These are phyloP conservation scores for Curvularia eragrostidis DNA, from an alignment of 2,329 filamentous ascomycete genomes.

Conservation along the genomic window DNA sequence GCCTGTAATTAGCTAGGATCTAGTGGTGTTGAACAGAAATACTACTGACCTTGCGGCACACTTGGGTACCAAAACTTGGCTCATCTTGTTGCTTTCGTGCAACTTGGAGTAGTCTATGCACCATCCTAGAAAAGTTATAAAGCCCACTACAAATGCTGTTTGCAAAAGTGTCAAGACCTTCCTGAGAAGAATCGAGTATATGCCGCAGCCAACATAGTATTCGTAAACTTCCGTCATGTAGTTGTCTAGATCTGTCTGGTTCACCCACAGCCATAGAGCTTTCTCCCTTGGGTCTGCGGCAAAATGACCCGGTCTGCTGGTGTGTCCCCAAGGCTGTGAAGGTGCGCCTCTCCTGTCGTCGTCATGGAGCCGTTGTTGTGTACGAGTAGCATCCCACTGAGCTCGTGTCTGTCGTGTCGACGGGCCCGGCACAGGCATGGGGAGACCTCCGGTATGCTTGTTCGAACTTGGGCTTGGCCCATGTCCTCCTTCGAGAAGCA, in stretches of 20 bases:
- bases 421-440: slow-evolving; percentile 53
- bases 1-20: slow-evolving; percentile 5
- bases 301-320: slow-evolving; percentile 35
- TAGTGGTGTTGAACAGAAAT: background rate
- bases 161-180: slow-evolving; percentile 78
- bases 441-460: slow-evolving; percentile 39
- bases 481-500: slow-evolving; percentile 63
- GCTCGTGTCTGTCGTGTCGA: slow-evolving; percentile 53
- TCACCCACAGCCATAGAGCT: slow-evolving; percentile 92
- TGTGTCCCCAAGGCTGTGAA: slow-evolving; percentile 31
- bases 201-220: slow-evolving; percentile 82
- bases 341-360: slow-evolving; percentile 30
- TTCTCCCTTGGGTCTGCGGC: slow-evolving; percentile 70
- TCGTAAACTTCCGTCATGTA: slow-evolving; percentile 87
- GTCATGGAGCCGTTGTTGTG: slow-evolving; percentile 55
- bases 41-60: slow-evolving; percentile 65
- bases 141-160: slow-evolving; percentile 79
- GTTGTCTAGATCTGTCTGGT: slow-evolving; percentile 85
- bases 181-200: slow-evolving; percentile 82
- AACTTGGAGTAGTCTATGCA: slow-evolving; percentile 84
- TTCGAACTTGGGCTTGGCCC: slow-evolving; percentile 36
- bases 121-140: slow-evolving; percentile 82
- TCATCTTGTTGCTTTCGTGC: slow-evolving; percentile 66
- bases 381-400: slow-evolving; percentile 59
- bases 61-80: slow-evolving; percentile 70